A percentile compares a stretch with the other conserved stretches of the same genome.
These are phyloP conservation scores for Biancaea sappan DNA, from an alignment of 306 rosid genomes.

Conservation along the genomic window DNA sequence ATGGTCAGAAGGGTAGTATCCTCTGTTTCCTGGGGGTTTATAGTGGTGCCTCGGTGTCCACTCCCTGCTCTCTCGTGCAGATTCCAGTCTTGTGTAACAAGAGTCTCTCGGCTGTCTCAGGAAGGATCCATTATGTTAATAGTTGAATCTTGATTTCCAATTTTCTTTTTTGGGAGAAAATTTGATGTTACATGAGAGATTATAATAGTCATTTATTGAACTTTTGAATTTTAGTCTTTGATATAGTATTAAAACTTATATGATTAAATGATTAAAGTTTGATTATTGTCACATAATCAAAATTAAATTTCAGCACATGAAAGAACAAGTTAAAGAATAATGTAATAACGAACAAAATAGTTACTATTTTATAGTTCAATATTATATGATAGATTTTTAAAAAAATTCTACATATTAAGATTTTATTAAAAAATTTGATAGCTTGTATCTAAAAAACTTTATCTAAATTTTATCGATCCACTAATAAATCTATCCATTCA, in stretches of 20 bases:
- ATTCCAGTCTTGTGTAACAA: constrained; percentile 52
- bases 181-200: not conserved
- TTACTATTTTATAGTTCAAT: too few species aligned
- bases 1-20: constrained; percentile 47
- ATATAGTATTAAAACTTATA: too few species aligned
- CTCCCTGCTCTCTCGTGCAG: constrained; percentile 58
- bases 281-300: not conserved
- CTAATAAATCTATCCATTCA: not conserved
- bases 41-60: constrained; percentile 51
- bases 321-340: not conserved
- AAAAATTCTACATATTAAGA: not conserved
- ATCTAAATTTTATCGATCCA: not conserved
- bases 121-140: not conserved
- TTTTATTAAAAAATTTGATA: not conserved
- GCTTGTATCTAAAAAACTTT: not conserved
- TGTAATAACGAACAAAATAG: not conserved
- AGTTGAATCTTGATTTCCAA: not conserved
- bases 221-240: too few species aligned
- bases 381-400: too few species aligned
- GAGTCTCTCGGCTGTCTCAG: constrained; percentile 60
- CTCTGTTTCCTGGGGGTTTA: constrained; percentile 49
- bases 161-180: not conserved
- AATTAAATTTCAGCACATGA: not conserved
- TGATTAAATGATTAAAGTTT: not conserved
- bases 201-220: too few species aligned